These are phyloP conservation scores for Colletotrichum siamense DNA, from an alignment of 2,329 filamentous ascomycete genomes.

Conservation along the genomic window DNA sequence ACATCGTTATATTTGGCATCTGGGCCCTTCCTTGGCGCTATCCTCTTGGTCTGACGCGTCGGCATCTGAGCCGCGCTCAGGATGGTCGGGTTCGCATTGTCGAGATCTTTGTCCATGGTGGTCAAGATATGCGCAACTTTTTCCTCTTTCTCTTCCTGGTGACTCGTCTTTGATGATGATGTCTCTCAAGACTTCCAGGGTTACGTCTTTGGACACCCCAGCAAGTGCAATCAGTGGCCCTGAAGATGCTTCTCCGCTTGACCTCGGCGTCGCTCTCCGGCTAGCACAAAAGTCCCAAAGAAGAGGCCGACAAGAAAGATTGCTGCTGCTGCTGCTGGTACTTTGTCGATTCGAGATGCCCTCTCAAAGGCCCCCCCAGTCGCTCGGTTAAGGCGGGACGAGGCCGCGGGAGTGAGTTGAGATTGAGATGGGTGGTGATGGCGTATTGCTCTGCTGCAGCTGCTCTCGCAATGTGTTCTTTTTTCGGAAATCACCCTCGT, in stretches of 20 bases:
- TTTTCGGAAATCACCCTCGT: not conserved
- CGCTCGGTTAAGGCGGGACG: not conserved
- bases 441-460: not conserved
- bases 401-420: not conserved
- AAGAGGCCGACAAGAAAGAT: not conserved
- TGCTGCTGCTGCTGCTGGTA: not conserved
- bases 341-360: not conserved
- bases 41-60: slow-evolving; percentile 67
- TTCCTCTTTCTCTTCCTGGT: not conserved
- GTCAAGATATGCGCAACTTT: not conserved
- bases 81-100: slow-evolving; percentile 94
- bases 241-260: not conserved
- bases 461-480: not conserved
- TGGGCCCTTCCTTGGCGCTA: slow-evolving; percentile 49
- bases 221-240: slow-evolving; percentile 4
- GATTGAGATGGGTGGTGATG: not conserved
- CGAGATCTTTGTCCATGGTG: slow-evolving; percentile 49
- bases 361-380: not conserved
- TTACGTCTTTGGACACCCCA: not conserved
- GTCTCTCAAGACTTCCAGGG: not conserved
- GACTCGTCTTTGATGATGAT: not conserved
- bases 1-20: slow-evolving; percentile 54
- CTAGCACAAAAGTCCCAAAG: not conserved
- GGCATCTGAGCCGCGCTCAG: slow-evolving; percentile 88
- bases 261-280: not conserved